phyloP scores from a whole-genome alignment of 768 basidiomycete species.

The Serendipita sp. region DNA sequence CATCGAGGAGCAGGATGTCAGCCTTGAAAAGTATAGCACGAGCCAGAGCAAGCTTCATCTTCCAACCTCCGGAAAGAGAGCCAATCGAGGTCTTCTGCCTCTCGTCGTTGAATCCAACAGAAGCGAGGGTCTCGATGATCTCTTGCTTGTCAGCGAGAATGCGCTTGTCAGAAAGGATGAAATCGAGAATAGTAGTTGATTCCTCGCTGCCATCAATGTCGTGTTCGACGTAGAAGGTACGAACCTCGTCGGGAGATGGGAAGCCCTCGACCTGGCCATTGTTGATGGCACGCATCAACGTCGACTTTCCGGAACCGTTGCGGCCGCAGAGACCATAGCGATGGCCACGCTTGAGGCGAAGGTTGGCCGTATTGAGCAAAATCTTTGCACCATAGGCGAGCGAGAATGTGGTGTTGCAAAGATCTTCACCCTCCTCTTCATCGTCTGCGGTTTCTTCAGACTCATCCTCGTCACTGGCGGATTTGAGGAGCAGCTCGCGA shows the following conservation, averaged over 20 bases:
- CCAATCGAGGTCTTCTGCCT: constrained; percentile 79
- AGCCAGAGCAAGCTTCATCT: constrained; percentile 98
- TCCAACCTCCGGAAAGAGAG: constrained; percentile 94
- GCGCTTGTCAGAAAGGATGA: constrained; percentile 76
- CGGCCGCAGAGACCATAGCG: constrained; percentile 97
- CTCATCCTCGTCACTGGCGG: constrained; percentile 60
- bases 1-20: constrained; percentile 90
- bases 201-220: constrained; percentile 95
- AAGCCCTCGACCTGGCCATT: constrained; percentile 84
- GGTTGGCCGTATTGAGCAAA: constrained; percentile 85
- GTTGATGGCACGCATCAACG: constrained; percentile 21
- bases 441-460: constrained; percentile 61
- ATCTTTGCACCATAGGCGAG: constrained; percentile 99
- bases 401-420: constrained; percentile 98
- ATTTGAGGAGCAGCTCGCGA: constrained; percentile 81
- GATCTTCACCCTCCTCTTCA: constrained; percentile 95
- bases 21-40: constrained; percentile 97
- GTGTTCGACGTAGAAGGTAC: constrained; percentile 99
- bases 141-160: constrained; percentile 56
- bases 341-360: constrained; percentile 96
- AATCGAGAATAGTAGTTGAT: constrained; percentile 77
- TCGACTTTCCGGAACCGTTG: constrained; percentile 69
- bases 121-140: constrained; percentile 62
- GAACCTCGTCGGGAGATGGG: constrained; percentile 92
- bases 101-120: constrained; percentile 83